Evolutionary conservation across 768 basidiomycete species (phyloP), one percentile per base, ranked within the genome.

Genomic region (Amanita muscaria): DNA sequence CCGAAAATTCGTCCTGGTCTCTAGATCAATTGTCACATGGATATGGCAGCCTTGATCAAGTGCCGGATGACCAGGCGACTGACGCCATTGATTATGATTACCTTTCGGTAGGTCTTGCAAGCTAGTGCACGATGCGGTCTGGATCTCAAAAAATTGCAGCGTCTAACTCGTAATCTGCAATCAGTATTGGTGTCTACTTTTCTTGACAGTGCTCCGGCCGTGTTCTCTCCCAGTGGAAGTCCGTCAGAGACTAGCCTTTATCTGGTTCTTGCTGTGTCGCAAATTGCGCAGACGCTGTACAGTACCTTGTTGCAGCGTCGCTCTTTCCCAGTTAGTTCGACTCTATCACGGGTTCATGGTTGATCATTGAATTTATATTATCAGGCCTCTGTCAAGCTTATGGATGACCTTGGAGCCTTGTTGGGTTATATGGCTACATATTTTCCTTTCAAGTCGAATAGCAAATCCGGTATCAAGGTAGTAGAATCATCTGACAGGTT

Each of bases 201-300:
- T 62, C 75, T 98, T 16, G 93, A 98, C 59, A 78, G 79, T 51
- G 88, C 89, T 3, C 88, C 93, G 2, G 58, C 75, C 11, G 86
- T 85, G 2, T 93, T 94, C 62, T 73, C 80, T 3, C 83, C 87
- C 0, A 74, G 72, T 50, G 64, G 64, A n/a, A 69, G 56, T 23
- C 75, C 79, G 2, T 60, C 75, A 10, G 80, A 81, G 47, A 72
- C 71, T 2, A 81, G 86, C 48, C 60, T 79, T 14, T 73, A 77
- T 47, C 66, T 80, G 45, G 64, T 89, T 12, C 48, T 73, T n/a
- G 70, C 73, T 1, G 70, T 82, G 4, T 67, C 69, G 22, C 68
- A 71, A 47, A 77, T 90, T 50, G 66, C 72, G 18, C 70, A 73
- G 6, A 73, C 65, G 37, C 58, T 91, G 15, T 90, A 88, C 55